A percentile compares a stretch with the other conserved stretches of the same genome.
Conservation (phyloP, 1,284 basidiomycete species). For the Leccinum solheimii region DNA sequence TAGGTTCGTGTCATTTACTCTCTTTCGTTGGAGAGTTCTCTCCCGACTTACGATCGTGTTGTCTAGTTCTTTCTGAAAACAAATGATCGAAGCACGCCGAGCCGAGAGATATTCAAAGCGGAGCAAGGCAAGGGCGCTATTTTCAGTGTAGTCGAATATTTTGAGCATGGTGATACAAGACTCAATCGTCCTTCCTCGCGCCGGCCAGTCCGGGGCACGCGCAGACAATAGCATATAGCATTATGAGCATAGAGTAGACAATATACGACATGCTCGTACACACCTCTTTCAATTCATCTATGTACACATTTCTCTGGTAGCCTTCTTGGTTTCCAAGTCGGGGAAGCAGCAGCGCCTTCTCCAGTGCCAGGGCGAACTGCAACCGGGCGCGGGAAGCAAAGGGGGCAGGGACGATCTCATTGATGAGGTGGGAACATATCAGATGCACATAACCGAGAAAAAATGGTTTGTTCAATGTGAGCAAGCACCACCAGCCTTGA, state of each 20-base stretch:
- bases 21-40: neutral
- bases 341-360: slow-evolving; percentile 67
- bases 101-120: slow-evolving; percentile 6
- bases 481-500: neutral
- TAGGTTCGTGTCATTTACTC: slow-evolving; percentile 34
- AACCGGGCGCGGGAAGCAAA: slow-evolving; percentile 54
- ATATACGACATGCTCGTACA: slow-evolving; percentile 39
- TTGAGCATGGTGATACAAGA: slow-evolving; percentile 2
- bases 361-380: slow-evolving; percentile 63
- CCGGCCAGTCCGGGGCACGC: neutral
- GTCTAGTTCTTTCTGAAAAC: slow-evolving; percentile 26
- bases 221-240: slow-evolving; percentile 31
- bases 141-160: slow-evolving; percentile 23
- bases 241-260: slow-evolving; percentile 34
- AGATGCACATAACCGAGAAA: neutral
- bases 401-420: slow-evolving; percentile 75
- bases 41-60: neutral
- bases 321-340: slow-evolving; percentile 33
- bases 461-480: neutral
- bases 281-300: slow-evolving; percentile 32
- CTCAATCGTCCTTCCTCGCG: no score
- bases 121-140: slow-evolving; percentile 9
- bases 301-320: no score
- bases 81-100: neutral
- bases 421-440: slow-evolving; percentile 84